Percentiles rank a stretch among this genome's conserved stretches.
These are phyloP conservation scores for Tolypocladium album DNA, from an alignment of 2,329 filamentous ascomycete species.

Conservation along the genomic window DNA sequence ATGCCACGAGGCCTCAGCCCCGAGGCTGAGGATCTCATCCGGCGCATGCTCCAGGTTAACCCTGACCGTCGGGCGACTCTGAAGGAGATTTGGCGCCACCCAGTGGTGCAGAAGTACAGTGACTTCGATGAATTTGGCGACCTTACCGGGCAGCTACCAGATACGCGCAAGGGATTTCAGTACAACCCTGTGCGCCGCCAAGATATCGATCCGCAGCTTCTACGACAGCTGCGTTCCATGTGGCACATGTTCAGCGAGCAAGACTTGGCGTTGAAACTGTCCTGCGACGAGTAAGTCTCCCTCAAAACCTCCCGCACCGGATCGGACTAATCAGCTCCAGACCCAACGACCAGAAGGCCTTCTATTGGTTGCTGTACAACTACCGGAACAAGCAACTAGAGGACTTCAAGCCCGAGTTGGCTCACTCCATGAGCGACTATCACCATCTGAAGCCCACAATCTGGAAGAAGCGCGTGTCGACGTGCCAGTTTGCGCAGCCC, in stretches of 20 bases:
- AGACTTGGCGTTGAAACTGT: slow-evolving; percentile 58
- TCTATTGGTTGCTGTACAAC: slow-evolving; percentile 75
- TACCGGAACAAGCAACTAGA: slow-evolving; percentile 80
- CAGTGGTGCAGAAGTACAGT: slow-evolving; percentile 76
- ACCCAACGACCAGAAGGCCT: slow-evolving; percentile 82
- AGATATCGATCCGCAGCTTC: slow-evolving; percentile 69
- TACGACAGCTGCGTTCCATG: slow-evolving; percentile 78
- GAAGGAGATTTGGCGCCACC: slow-evolving; percentile 74
- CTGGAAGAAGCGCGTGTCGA: slow-evolving; percentile 51
- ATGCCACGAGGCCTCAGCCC: slow-evolving; percentile 52
- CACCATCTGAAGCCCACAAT: slow-evolving; percentile 59
- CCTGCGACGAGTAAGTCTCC: slow-evolving; percentile 47
- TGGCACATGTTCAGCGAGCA: slow-evolving; percentile 81
- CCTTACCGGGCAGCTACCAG: slow-evolving; percentile 39
- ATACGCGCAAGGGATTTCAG: slow-evolving; percentile 50
- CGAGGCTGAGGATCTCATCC: slow-evolving; percentile 69
- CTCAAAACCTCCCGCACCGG: not conserved
- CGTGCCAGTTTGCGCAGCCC: slow-evolving; percentile 44
- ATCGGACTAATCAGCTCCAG: slow-evolving; percentile 29
- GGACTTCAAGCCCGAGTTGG: slow-evolving; percentile 70
- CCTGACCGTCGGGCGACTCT: slow-evolving; percentile 72
- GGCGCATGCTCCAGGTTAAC: slow-evolving; percentile 66
- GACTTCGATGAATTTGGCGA: slow-evolving; percentile 58
- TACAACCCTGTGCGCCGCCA: slow-evolving; percentile 46
- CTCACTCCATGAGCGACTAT: slow-evolving; percentile 84